phyloP scores from a whole-genome alignment of 192 early-diverging fungal genomes.

The Chytriomyces confervae region DNA sequence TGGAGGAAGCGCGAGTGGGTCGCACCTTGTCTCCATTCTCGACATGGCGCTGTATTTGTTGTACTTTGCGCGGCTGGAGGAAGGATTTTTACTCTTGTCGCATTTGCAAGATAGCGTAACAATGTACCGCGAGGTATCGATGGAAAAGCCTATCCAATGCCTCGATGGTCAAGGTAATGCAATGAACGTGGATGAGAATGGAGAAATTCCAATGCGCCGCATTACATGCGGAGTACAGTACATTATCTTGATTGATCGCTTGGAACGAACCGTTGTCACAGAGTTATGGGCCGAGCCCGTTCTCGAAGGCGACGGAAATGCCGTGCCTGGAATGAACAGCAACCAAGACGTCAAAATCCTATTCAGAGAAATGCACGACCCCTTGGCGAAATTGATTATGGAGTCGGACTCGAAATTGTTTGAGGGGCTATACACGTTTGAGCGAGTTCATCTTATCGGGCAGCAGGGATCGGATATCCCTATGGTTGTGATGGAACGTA shows the following conservation, averaged over 20 bases:
- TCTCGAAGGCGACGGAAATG: slow-evolving; percentile 35
- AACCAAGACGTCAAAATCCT: slow-evolving; percentile 30
- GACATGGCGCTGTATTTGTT: slow-evolving; percentile 48
- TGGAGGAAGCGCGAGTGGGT: neutral
- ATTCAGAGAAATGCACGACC: slow-evolving; percentile 44
- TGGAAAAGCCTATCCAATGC: slow-evolving; percentile 5
- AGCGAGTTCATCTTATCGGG: slow-evolving; percentile 44
- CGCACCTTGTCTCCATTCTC: slow-evolving; percentile 30
- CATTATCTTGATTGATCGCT: slow-evolving; percentile 46
- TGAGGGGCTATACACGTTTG: slow-evolving; percentile 46
- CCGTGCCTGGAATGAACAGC: neutral
- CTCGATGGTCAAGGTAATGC: slow-evolving; percentile 2
- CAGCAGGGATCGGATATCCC: neutral
- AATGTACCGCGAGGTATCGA: slow-evolving; percentile 48
- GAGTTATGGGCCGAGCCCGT: slow-evolving; percentile 59
- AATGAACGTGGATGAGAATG: neutral
- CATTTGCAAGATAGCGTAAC: slow-evolving; percentile 48
- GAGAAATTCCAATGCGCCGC: neutral
- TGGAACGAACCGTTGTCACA: slow-evolving; percentile 38
- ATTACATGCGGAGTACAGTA: slow-evolving; percentile 51
- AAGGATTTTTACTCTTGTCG: slow-evolving; percentile 50
- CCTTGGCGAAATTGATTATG: slow-evolving; percentile 31
- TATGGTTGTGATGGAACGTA: neutral
- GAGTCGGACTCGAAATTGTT: slow-evolving; percentile 37
- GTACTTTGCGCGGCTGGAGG: slow-evolving; percentile 48